Evolutionary conservation across 345 rosid species (phyloP), one percentile per base, ranked within the genome.

Genomic region (Camelina hispida): DNA sequence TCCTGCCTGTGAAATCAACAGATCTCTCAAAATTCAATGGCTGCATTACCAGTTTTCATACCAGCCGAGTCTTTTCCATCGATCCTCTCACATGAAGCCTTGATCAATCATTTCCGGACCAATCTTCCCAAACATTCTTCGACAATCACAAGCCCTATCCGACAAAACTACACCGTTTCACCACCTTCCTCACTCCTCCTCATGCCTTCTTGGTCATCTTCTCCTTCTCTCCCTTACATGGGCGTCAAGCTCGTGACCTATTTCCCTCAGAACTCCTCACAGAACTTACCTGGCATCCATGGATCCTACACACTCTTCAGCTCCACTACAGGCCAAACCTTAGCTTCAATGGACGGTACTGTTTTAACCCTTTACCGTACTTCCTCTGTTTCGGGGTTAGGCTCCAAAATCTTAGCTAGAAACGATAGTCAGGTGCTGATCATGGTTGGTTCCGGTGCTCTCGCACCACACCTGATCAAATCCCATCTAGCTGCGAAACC

Each of bases 151-250:
- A 80, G 88, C 71, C 97, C 94, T 32, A 69, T 81, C 86, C 97
- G 96, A 43, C 93, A 89, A 82, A 84, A 62, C 83, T 63, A 85
- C 83, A 54, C 77, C 69, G 84, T 86, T 74, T 87, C 88, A 6
- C 81, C 81, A 4, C 59, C 85, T 43, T 84, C 91, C 10, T 84
- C 93, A 38, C 91, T 94, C 78, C 95, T 94, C 47, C 88, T 91
- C 78, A 94, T 91, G 97, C 97, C 97, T 5, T 89, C 88, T 48
- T 91, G 96, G 93, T 94, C 91, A 75, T 81, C 90, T 62, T 82
- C 89, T 62, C 79, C 90, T 11, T 85, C 87, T 30, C 85, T 87
- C 7, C 93, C 93, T 10, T 94, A 86, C 81, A 86, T 91, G 53
- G 96, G 97, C 10, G 91, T 91, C 75, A 94, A 94, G 85, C 95